Evolutionary conservation across 2,329 filamentous ascomycete species (phyloP), one percentile per base, ranked within the genome.

Genomic region (Aspergillus carbonarius): DNA sequence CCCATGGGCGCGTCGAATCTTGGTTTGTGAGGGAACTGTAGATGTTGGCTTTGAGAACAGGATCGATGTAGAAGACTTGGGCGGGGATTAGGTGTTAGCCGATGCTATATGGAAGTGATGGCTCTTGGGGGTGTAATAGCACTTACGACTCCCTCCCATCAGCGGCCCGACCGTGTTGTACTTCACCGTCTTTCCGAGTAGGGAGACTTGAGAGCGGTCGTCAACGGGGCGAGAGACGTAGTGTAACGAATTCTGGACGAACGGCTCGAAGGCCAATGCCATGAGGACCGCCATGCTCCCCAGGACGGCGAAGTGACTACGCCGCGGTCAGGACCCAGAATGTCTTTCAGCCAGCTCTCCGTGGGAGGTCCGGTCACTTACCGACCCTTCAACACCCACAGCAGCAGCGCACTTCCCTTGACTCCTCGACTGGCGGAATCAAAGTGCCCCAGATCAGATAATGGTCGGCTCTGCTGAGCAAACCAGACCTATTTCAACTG

Each of bases 401-500:
- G 32, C 25, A 65, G 40, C 13, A 50, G 46, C 8, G 47, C 17
- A 25, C 61, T 62, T 1, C 63, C 61, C n/a, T 34, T 60, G 6
- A 59, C 25, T 1, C 60, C 61, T 3, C 61, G 55, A 27, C 61
- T 65, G 2, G 63, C 61, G 0, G 50, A 55, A 44, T 65, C 63
- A 39, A 63, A 65, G 1, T 32, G 18, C 3, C 42, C 18, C 5
- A 65, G 44, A 40, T 63, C 37, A 2, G 12, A 27, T 7, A 63
- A 17, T 1, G 63, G 57, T 12, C 51, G 60, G 0, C 8, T 23
- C 34, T 40, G 44, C 34, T 59, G 60, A 6, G 56, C 32, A 25
- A 64, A 62, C 63, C 63, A 65, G 5, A 62, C 60, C 63, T 61
- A 65, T 37, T 65, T 65, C 4, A 60, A n/a, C 40, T 64, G 61